A percentile compares a stretch with the other conserved stretches of the same genome.
These are phyloP conservation scores for Lasiodiplodia citricola DNA, from an alignment of 2,329 filamentous ascomycete species.

Conservation along the genomic window DNA sequence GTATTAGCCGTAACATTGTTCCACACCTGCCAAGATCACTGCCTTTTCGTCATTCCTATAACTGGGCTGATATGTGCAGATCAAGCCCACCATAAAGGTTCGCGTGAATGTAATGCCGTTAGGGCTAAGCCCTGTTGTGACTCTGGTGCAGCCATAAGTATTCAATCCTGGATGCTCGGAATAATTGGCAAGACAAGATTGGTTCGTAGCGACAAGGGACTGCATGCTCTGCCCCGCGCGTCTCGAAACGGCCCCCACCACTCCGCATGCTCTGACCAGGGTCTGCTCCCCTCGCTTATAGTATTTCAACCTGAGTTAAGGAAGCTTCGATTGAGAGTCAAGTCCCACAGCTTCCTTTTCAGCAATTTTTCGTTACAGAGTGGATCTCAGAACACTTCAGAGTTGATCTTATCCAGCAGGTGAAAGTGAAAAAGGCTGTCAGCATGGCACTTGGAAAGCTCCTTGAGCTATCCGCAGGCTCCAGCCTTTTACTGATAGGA, in stretches of 20 bases:
- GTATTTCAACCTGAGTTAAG: background rate
- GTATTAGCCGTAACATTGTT: background rate
- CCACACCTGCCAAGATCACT: background rate
- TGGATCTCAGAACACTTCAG: background rate
- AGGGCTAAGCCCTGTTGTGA: background rate
- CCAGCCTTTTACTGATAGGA: background rate
- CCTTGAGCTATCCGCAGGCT: background rate
- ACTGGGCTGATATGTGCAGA: background rate
- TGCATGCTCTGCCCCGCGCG: background rate
- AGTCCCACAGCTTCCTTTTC: background rate
- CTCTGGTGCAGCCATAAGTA: no score
- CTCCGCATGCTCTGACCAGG: background rate
- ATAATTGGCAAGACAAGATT: background rate
- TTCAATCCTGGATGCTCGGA: background rate
- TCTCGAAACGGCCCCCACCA: background rate
- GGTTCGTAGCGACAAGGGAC: background rate
- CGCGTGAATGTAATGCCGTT: background rate
- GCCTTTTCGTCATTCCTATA: no score
- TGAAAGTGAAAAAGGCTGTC: no score
- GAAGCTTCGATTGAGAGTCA: background rate
- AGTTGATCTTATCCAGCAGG: background rate
- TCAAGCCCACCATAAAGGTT: background rate
- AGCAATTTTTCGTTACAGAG: background rate
- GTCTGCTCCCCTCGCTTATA: background rate
- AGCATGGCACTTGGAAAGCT: background rate